Evolutionary conservation across 2,329 filamentous ascomycete species (phyloP).

Genomic region (Esteya vermicola): DNA sequence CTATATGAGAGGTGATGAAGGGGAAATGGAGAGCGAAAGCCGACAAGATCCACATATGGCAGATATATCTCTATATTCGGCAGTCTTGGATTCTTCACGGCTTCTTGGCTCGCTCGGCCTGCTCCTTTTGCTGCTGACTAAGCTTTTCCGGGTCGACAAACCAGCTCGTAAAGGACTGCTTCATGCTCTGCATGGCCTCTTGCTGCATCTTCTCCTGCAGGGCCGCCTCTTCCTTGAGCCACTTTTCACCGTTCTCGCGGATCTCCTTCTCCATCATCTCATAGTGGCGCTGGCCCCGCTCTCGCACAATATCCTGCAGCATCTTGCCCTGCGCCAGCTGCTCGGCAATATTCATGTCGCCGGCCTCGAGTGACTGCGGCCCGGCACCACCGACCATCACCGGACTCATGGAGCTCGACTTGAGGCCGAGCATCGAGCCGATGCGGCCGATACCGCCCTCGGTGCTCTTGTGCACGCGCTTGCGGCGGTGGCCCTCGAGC

Average conservation of each 20-base stretch:
- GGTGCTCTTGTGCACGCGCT: conserved; percentile 32
- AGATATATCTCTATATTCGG: no score
- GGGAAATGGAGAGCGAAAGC: no score
- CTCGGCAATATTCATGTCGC: conserved; percentile 58
- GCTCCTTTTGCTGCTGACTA: neutral
- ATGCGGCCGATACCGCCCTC: conserved; percentile 51
- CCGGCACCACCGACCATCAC: conserved; percentile 44
- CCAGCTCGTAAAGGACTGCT: conserved; percentile 55
- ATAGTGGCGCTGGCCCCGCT: conserved; percentile 83
- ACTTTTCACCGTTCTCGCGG: conserved; percentile 82
- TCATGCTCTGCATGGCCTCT: conserved; percentile 87
- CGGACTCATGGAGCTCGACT: conserved; percentile 49
- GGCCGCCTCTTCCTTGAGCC: conserved; percentile 85
- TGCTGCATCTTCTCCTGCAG: conserved; percentile 81
- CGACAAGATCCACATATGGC: no score
- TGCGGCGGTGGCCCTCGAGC: conserved; percentile 52
- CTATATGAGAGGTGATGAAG: no score
- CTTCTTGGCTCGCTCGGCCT: neutral
- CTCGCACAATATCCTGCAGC: conserved; percentile 85
- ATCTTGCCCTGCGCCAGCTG: conserved; percentile 89
- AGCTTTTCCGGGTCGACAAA: conserved; percentile 17
- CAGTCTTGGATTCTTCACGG: no score
- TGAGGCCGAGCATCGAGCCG: conserved; percentile 62
- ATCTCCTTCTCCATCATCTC: conserved; percentile 83
- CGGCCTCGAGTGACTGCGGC: no score